Base-by-base conservation (phyloP, 2,329 filamentous ascomycete species). In the Calonectria crousiana region DNA sequence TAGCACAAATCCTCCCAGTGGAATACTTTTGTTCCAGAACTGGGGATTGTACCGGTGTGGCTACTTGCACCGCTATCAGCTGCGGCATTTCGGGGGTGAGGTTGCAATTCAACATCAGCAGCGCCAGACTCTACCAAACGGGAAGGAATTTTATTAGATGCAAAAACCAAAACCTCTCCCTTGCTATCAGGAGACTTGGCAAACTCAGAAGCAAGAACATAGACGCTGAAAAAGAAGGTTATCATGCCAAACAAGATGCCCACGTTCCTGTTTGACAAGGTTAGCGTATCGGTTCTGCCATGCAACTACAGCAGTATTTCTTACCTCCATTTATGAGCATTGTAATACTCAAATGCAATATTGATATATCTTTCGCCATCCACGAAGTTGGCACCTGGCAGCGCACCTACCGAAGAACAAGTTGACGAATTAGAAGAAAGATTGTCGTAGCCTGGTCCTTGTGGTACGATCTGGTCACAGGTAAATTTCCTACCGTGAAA, bases 1-100 rank as follows among this genome's bases (percentile, higher is more conserved):
- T 90, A 98, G 85, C 93, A 95, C 2, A 98, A 93, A 78, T 96
- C 89, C 71, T 90, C 86, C 93, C 93, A 94, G 76, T 92, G 91
- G 84, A 94, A 94, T 70, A 93, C 90, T 6, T 52, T 20, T 64
- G 38, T 41, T 30, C 28, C 49, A 30, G 49, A n/a, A 14, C n/a
- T 16, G 5, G 36, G 14, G 9, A 8, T 60, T 6, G 6, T 38
- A 28, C 44, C 14, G 8, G 60, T 58, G 23, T 58, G 13, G 26
- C 34, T 44, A 20, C 51, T 53, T 6, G 9, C 16, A 4, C 52
- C 30, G 16, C 51, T 68, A 2, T 68, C 66, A 2, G 52, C 28
- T 14, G 34, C 38, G 6, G 47, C 38, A 26, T 65, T 13, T 6
- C 60, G 38, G 20, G 26, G 1, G 14, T 49, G 26, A 2, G 60